Evolutionary conservation across 768 basidiomycete genomes (phyloP).

Genomic region (Porphyrellus cyaneotinctus): DNA sequence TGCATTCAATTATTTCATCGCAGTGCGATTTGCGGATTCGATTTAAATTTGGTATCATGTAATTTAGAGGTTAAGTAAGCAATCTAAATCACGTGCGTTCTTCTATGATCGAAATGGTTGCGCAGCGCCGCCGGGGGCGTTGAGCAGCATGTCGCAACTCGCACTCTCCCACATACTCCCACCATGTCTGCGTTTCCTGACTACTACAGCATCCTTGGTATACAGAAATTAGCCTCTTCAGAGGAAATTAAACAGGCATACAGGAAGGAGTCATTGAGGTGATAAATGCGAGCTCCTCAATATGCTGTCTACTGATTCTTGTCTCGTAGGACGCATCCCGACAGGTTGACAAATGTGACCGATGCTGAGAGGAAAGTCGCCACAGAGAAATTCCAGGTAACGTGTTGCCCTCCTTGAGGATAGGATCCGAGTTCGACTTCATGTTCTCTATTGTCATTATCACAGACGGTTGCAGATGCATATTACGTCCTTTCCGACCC

Average conservation of each 20-base stretch:
- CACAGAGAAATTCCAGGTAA: conserved; percentile 85
- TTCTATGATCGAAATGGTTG: conserved; percentile 1
- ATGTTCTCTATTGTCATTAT: not conserved
- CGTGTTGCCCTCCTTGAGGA: not conserved
- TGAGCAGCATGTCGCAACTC: conserved; percentile 10
- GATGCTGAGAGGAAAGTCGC: conserved; percentile 66
- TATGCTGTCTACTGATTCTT: conserved; percentile 12
- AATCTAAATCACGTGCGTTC: conserved; percentile 1
- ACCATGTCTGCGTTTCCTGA: conserved; percentile 76
- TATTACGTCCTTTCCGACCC: conserved; percentile 90
- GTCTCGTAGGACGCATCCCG: conserved; percentile 75
- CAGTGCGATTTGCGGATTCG: conserved; percentile 3
- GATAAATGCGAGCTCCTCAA: not conserved
- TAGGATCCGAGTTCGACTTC: not conserved
- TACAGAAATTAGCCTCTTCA: conserved; percentile 53
- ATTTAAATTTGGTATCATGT: not conserved
- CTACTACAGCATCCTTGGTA: conserved; percentile 64
- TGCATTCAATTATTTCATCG: not conserved
- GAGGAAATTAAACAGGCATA: conserved; percentile 77
- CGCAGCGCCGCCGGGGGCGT: not conserved
- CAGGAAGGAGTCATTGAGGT: conserved; percentile 76
- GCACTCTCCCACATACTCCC: conserved; percentile 13
- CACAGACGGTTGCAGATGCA: conserved; percentile 79
- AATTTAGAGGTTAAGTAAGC: no score
- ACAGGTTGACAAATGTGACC: conserved; percentile 68